Evolutionary conservation across 352 stramenopile species (phyloP).

Genomic region (Phytophthora brassicae): DNA sequence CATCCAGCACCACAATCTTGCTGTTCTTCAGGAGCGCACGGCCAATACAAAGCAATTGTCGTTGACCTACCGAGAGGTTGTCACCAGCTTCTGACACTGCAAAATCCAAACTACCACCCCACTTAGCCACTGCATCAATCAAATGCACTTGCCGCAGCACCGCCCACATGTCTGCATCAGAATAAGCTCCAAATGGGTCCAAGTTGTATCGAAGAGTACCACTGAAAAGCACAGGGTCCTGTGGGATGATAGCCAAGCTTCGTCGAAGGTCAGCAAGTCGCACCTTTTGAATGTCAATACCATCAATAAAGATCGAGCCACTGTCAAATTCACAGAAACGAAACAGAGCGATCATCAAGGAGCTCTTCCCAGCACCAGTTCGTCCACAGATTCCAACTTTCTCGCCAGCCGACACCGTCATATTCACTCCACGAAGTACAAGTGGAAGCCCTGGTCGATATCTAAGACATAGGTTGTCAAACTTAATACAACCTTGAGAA

Average conservation of each 20-base stretch:
- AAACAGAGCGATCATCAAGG: conserved; percentile 48
- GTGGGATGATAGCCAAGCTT: conserved; percentile 54
- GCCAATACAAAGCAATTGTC: conserved; percentile 91
- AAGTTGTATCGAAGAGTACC: conserved; percentile 91
- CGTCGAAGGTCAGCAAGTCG: conserved; percentile 37
- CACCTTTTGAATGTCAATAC: conserved; percentile 59
- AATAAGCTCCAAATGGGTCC: conserved; percentile 85
- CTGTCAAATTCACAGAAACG: conserved; percentile 49
- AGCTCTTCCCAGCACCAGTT: conserved; percentile 49
- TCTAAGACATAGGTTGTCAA: conserved; percentile 33
- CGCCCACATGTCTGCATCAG: conserved; percentile 62
- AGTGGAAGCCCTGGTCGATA: conserved; percentile 44
- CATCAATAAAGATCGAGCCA: conserved; percentile 86
- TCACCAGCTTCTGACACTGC: conserved; percentile 87
- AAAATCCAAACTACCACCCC: conserved; percentile 66
- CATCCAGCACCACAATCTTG: conserved; percentile 92
- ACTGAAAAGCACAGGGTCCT: conserved; percentile 90
- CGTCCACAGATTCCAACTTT: conserved; percentile 57
- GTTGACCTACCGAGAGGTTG: conserved; percentile 94
- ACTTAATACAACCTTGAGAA: conserved; percentile 29
- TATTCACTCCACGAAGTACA: conserved; percentile 38
- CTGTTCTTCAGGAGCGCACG: conserved; percentile 89
- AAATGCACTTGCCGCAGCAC: conserved; percentile 57
- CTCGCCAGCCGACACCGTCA: conserved; percentile 34
- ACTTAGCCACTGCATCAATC: conserved; percentile 65